These are phyloP conservation scores for Geosmithia putterillii DNA, from an alignment of 2,329 filamentous ascomycete species.

Conservation along the genomic window DNA sequence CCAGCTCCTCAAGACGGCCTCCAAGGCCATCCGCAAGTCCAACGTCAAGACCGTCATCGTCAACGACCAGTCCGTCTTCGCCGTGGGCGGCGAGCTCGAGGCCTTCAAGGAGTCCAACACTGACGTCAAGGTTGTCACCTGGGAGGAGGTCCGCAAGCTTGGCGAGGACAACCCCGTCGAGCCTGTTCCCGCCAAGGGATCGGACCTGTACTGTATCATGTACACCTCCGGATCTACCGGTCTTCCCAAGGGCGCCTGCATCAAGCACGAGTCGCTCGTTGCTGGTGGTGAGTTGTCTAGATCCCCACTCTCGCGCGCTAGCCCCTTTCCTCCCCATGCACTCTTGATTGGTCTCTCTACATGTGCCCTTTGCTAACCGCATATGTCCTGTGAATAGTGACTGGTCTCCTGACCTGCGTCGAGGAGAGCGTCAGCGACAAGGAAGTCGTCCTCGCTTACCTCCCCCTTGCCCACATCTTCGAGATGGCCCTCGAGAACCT, in stretches of 20 bases:
- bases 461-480: constrained; percentile 90
- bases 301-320: background rate
- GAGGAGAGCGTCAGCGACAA: constrained; percentile 64
- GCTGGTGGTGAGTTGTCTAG: constrained; percentile 42
- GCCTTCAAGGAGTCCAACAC: constrained; percentile 44
- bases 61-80: constrained; percentile 44
- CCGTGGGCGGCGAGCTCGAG: constrained; percentile 36
- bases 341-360: background rate
- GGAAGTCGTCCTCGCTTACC: constrained; percentile 77
- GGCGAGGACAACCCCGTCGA: constrained; percentile 59
- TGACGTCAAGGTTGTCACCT: constrained; percentile 38
- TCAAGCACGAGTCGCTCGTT: constrained; percentile 70
- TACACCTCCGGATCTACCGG: constrained; percentile 86
- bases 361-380: no score
- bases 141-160: constrained; percentile 40
- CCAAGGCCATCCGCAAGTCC: constrained; percentile 41
- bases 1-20: constrained; percentile 53
- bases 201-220: constrained; percentile 75
- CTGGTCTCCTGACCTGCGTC: constrained; percentile 69
- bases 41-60: constrained; percentile 49
- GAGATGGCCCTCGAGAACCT: constrained; percentile 94
- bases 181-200: constrained; percentile 56
- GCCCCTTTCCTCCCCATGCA: background rate
- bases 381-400: constrained; percentile 31
- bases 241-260: constrained; percentile 74